A percentile compares a stretch with the other conserved stretches of the same genome.
Evolutionary conservation across 2,329 filamentous ascomycete species (phyloP).

Genomic region (Trichophyton equinum): DNA sequence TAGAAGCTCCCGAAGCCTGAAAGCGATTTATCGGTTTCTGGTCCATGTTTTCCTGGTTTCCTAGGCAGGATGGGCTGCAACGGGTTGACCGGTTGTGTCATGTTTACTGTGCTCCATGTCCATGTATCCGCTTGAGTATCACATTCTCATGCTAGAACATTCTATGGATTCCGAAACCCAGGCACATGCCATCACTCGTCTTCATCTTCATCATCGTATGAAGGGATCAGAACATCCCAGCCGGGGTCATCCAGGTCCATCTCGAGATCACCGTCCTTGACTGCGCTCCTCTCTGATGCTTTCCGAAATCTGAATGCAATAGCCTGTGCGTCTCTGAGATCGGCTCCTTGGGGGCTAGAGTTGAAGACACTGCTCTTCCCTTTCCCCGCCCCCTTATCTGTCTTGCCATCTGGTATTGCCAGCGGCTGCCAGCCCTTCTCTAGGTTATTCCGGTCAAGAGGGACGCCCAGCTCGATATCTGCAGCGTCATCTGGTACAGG

Average conservation of each 20-base stretch:
- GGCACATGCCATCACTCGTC: not conserved
- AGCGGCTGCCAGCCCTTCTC: slow-evolving; percentile 40
- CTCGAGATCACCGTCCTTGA: slow-evolving; percentile 22
- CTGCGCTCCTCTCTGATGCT: slow-evolving; percentile 25
- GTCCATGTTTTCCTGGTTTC: no score
- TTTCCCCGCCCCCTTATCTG: slow-evolving; percentile 19
- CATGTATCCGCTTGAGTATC: not conserved
- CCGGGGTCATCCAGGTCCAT: slow-evolving; percentile 19
- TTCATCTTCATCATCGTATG: slow-evolving; percentile 14
- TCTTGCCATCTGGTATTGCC: slow-evolving; percentile 21
- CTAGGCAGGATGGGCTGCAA: not conserved
- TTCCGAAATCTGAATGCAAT: slow-evolving; percentile 29
- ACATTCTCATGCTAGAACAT: not conserved
- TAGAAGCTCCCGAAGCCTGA: no score
- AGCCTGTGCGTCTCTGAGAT: slow-evolving; percentile 28
- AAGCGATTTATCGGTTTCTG: no score
- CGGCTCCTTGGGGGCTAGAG: slow-evolving; percentile 23
- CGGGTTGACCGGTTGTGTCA: not conserved
- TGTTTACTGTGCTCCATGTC: not conserved
- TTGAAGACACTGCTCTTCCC: slow-evolving; percentile 22
- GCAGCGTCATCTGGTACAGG: slow-evolving; percentile 27
- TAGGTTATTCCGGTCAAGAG: slow-evolving; percentile 36
- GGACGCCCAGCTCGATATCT: slow-evolving; percentile 37
- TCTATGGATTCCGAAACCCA: not conserved
- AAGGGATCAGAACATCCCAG: slow-evolving; percentile 15